These are phyloP conservation scores for Saccharomycopsis capsularis DNA, from an alignment of 805 yeast species.

Conservation along the genomic window DNA sequence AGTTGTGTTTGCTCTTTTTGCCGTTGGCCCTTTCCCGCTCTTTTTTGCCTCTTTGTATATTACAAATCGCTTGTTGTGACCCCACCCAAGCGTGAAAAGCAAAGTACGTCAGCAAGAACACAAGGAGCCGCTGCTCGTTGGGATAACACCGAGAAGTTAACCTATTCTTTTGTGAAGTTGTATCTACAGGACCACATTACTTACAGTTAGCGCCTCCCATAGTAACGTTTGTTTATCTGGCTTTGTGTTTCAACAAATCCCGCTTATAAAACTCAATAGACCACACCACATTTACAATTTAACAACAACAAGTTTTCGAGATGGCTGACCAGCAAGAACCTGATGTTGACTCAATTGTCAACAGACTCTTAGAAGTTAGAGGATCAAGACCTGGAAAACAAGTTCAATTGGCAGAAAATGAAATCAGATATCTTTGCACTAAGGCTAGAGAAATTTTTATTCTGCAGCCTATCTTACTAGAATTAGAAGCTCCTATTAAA, in stretches of 20 bases:
- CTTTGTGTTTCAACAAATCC: too few relatives aligned
- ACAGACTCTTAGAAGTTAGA: constrained; percentile 92
- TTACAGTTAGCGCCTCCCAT: too few relatives aligned
- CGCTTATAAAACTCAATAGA: too few relatives aligned
- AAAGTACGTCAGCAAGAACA: too few relatives aligned
- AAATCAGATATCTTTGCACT: constrained; percentile 91
- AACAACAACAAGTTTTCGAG: too few relatives aligned
- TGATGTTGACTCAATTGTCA: constrained; percentile 94
- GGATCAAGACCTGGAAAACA: constrained; percentile 98
- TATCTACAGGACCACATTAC: too few relatives aligned
- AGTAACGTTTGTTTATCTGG: too few relatives aligned
- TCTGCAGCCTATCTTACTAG: constrained; percentile 92
- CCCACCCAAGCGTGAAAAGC: background rate
- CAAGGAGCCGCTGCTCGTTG: too few relatives aligned
- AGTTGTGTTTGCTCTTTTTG: background rate
- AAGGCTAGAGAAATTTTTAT: constrained; percentile 97
- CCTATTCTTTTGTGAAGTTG: too few relatives aligned
- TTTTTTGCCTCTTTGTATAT: background rate
- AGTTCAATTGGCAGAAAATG: constrained; percentile 88
- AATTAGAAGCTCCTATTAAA: constrained; percentile 95
- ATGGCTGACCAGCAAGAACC: constrained; percentile 61
- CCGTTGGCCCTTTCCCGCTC: background rate
- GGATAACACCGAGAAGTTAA: too few relatives aligned
- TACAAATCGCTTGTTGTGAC: background rate
- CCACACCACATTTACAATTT: too few relatives aligned